Evolutionary conservation across 345 rosid species (phyloP), one percentile per base, ranked within the genome.

Genomic region (Toxicodendron radicans): DNA sequence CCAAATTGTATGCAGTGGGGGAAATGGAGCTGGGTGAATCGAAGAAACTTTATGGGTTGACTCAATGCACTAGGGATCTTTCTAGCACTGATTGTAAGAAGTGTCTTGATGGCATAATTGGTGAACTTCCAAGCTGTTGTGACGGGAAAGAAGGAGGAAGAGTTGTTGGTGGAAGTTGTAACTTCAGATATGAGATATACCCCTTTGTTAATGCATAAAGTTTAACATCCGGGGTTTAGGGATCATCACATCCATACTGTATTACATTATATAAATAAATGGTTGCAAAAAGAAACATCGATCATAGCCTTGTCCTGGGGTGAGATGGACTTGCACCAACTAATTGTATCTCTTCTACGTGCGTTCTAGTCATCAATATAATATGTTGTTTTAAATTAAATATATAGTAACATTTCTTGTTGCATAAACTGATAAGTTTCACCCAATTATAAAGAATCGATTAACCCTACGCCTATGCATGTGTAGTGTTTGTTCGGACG

Each of bases 141-240:
- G 86, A 85, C 24, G 86, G 83, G 51, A 82, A 80, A 76, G 70
- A 82, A 80, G 88, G 88, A 11, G 88, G 88, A 24, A 76, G 84
- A 49, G 83, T 85, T 69, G 80, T 85, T 16, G 70, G 81, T 48
- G 88, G 88, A 49, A 85, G 86, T 17, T 85, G 88, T 43, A 85
- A 83, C 59, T 71, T 85, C 49, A 74, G 84, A 74, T 85, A 80
- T 46, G 86, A 85, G 81, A 85, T 82, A 38, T 82, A 85, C 75
- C 84, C 86, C n/a, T 85, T 85, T 73, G 73, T 80, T 48, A 71
- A 77, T 63, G 73, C 66, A 51, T 79, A 72, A 35, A 51, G 17
- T 38, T 58, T 61, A 2, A 12, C 20, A 1, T 68, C 3, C 3
- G 20, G 54, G 35, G 11, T n/a, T 27, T 43, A 30, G 13, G 56